A percentile compares a stretch with the other conserved stretches of the same genome.
Conservation (phyloP, 2,329 filamentous ascomycete genomes). For the Parastagonospora nodorum region DNA sequence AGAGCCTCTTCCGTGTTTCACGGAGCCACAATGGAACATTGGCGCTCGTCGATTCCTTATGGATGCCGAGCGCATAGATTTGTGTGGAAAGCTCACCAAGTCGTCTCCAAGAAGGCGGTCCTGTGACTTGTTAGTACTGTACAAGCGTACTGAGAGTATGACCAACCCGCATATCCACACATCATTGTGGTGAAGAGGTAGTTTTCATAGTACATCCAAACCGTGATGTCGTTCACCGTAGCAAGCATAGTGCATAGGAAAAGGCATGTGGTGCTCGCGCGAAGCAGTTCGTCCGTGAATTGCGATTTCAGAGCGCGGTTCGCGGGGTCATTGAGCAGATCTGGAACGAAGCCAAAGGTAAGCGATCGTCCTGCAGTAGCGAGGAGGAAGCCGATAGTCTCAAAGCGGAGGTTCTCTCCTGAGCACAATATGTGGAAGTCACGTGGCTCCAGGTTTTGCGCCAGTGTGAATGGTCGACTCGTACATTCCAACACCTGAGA, state of each 20-base stretch:
- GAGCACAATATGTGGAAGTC: slow-evolving; percentile 48
- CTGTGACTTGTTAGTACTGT: slow-evolving; percentile 7
- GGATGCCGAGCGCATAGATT: slow-evolving; percentile 39
- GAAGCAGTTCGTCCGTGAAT: slow-evolving; percentile 37
- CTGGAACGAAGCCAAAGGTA: slow-evolving; percentile 28
- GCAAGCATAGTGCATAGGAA: slow-evolving; percentile 46
- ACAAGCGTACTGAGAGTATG: not conserved
- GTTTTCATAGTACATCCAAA: slow-evolving; percentile 45
- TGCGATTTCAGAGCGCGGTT: slow-evolving; percentile 22
- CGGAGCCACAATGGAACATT: slow-evolving; percentile 34
- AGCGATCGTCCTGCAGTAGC: slow-evolving; percentile 44
- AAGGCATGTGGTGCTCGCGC: slow-evolving; percentile 44
- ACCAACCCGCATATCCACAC: slow-evolving; percentile 45
- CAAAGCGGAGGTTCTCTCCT: slow-evolving; percentile 45
- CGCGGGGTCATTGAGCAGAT: slow-evolving; percentile 22
- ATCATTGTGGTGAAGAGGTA: slow-evolving; percentile 44
- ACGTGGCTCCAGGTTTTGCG: slow-evolving; percentile 28
- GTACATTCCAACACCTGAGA: slow-evolving; percentile 34
- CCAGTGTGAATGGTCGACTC: slow-evolving; percentile 30
- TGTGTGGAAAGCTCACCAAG: slow-evolving; percentile 37
- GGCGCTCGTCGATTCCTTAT: slow-evolving; percentile 33
- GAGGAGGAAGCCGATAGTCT: slow-evolving; percentile 47
- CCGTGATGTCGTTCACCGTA: slow-evolving; percentile 46
- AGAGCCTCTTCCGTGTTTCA: slow-evolving; percentile 36
- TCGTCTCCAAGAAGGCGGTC: slow-evolving; percentile 39